Conservation (phyloP, 148 eudicot genomes). For the Camellia japonica region DNA sequence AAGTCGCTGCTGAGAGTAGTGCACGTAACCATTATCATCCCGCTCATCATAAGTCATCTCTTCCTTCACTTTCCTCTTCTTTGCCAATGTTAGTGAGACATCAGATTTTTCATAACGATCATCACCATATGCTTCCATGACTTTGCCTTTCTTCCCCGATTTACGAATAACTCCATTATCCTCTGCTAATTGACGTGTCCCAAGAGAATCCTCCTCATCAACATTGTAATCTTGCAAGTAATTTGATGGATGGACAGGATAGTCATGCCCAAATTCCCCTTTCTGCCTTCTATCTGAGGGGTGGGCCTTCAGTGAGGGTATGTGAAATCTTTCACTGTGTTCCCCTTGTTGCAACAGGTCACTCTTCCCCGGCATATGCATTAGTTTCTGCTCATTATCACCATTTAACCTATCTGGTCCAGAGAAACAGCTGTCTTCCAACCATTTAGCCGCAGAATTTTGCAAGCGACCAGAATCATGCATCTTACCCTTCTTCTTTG, state of each 20-base stretch:
- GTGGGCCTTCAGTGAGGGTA: slow-evolving; percentile 36
- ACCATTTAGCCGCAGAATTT: slow-evolving; percentile 24
- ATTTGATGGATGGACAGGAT: slow-evolving; percentile 33
- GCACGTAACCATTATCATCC: slow-evolving; percentile 33
- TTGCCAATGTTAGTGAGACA: slow-evolving; percentile 34
- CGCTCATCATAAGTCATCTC: slow-evolving; percentile 30
- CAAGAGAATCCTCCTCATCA: slow-evolving; percentile 38
- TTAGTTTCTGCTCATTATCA: slow-evolving; percentile 27
- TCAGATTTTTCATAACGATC: slow-evolving; percentile 38
- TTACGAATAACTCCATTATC: slow-evolving; percentile 20
- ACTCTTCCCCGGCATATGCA: slow-evolving; percentile 37
- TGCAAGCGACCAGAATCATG: slow-evolving; percentile 35
- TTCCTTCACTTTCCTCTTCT: slow-evolving; percentile 54
- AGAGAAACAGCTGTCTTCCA: slow-evolving; percentile 28
- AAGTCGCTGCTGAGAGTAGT: slow-evolving; percentile 28
- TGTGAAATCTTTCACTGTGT: slow-evolving; percentile 30
- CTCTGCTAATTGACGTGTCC: slow-evolving; percentile 14
- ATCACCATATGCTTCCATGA: slow-evolving; percentile 20
- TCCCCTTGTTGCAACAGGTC: slow-evolving; percentile 28
- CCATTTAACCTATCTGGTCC: slow-evolving; percentile 32
- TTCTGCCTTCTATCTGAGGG: slow-evolving; percentile 42
- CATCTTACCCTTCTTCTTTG: slow-evolving; percentile 45
- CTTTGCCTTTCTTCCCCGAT: slow-evolving; percentile 31
- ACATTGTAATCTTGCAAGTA: slow-evolving; percentile 36
- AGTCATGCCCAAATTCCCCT: slow-evolving; percentile 42